Conservation (phyloP, 106 monocot species). For the Dendrobium nobile region DNA sequence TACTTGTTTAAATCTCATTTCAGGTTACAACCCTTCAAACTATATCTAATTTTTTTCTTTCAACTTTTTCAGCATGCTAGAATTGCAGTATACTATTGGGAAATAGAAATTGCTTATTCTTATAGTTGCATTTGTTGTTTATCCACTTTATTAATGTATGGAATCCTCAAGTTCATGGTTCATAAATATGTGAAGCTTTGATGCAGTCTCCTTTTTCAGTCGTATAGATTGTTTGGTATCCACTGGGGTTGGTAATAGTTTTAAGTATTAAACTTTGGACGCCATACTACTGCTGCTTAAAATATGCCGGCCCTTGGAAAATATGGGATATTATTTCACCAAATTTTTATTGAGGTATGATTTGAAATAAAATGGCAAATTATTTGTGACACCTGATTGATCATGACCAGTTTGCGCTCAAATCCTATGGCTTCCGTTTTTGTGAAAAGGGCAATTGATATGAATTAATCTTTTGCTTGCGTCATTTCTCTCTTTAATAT, state of each 20-base stretch:
- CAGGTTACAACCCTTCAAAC: no score
- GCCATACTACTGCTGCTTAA: neutral
- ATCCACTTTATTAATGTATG: no score
- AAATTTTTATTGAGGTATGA: neutral
- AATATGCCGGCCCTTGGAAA: neutral
- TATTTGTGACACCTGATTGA: neutral
- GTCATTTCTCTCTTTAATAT: neutral
- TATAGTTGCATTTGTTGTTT: no score
- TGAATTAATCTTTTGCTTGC: neutral
- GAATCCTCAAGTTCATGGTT: no score
- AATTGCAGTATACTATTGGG: neutral
- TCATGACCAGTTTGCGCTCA: neutral
- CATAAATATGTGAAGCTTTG: neutral
- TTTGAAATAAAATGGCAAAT: neutral
- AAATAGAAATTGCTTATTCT: no score
- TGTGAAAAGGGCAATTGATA: neutral
- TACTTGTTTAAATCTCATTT: no score
- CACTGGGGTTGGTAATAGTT: neutral
- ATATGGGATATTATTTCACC: neutral
- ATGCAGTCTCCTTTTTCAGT: neutral
- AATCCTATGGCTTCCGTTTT: neutral
- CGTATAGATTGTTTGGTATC: neutral
- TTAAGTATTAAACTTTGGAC: neutral
- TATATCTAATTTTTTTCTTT: neutral
- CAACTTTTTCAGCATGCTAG: neutral